phyloP scores from a whole-genome alignment of 148 eudicot genomes.

The Agrostemma githago region DNA sequence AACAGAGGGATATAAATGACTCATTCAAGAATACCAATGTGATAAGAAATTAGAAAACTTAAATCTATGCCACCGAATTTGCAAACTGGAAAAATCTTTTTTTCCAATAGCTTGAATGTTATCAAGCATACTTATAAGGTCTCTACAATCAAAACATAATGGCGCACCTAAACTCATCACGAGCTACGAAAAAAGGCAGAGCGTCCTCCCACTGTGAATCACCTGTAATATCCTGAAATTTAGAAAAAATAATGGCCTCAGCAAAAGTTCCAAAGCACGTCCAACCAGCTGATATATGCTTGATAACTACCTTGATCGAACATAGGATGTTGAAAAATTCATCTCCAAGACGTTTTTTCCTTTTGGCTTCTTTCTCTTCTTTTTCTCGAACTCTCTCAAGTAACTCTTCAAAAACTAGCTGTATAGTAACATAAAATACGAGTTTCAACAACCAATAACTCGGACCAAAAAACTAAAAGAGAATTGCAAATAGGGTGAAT shows the following conservation, averaged over 20 bases:
- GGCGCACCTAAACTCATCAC: conserved; percentile 51
- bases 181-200: conserved; percentile 50
- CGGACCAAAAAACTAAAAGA: background rate
- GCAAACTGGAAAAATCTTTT: background rate
- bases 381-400: conserved; percentile 62
- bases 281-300: background rate
- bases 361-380: conserved; percentile 95
- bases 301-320: conserved; percentile 56
- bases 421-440: conserved; percentile 23
- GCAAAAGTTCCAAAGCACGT: background rate
- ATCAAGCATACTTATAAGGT: conserved; percentile 6
- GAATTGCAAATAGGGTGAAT: background rate
- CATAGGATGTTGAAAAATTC: conserved; percentile 57
- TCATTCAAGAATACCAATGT: too few relatives aligned
- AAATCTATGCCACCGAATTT: background rate
- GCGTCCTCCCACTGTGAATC: conserved; percentile 83
- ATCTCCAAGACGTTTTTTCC: conserved; percentile 73
- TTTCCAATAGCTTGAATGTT: background rate
- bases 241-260: conserved; percentile 1
- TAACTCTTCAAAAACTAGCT: conserved; percentile 80
- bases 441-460: conserved; percentile 15
- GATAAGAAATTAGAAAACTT: background rate
- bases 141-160: conserved; percentile 1
- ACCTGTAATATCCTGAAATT: conserved; percentile 57
- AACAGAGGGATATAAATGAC: background rate